Percentiles rank a stretch among this genome's conserved stretches.
These are phyloP conservation scores for Phaffia rhodozyma DNA, from an alignment of 1,284 basidiomycete genomes.

Conservation along the genomic window DNA sequence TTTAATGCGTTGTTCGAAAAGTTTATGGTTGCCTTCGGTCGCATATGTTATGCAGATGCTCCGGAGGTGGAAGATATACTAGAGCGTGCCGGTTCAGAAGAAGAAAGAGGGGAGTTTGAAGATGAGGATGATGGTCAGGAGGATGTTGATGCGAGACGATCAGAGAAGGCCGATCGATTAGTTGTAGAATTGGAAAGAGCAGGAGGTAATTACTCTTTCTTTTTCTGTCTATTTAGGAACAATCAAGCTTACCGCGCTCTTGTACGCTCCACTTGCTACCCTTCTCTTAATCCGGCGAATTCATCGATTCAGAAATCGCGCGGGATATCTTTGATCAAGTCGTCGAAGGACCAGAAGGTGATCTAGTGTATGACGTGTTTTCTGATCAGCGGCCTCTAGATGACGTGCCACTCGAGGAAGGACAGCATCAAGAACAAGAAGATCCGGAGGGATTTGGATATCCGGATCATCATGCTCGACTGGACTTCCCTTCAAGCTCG, in stretches of 20 bases:
- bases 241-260: no score
- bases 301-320: not conserved
- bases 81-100: not conserved
- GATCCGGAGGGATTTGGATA: no score
- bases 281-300: not conserved
- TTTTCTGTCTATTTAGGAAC: not conserved
- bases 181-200: constrained; percentile 10
- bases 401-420: no score
- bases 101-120: no score
- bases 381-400: no score
- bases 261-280: not conserved
- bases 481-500: no score
- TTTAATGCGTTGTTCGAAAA: not conserved
- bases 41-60: constrained; percentile 9
- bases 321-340: constrained; percentile 11
- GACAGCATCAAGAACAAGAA: no score
- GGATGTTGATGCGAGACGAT: no score
- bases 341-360: constrained; percentile 11
- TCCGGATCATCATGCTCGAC: no score
- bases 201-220: not conserved
- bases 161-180: not conserved
- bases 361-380: no score
- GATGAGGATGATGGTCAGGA: no score
- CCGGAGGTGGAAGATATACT: constrained; percentile 5
- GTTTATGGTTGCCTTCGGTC: constrained; percentile 9